Percentiles rank a stretch among this genome's conserved stretches.
Evolutionary conservation across 306 rosid genomes (phyloP).

Genomic region (Quercus glauca): DNA sequence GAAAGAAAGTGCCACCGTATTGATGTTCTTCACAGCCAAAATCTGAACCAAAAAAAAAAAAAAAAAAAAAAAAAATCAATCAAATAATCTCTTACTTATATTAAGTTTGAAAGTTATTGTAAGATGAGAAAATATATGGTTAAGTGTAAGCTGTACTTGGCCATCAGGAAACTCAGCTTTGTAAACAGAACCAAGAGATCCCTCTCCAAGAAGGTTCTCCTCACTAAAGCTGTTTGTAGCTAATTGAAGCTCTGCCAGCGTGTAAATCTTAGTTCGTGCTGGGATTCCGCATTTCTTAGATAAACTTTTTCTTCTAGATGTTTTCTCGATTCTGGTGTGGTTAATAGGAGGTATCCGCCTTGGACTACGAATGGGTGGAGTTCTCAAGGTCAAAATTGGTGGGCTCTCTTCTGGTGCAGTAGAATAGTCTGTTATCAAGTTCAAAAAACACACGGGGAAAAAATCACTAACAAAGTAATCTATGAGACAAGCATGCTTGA

Average conservation of each 20-base stretch:
- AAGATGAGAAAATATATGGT: background rate
- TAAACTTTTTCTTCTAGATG: conserved; percentile 55
- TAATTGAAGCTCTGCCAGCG: conserved; percentile 72
- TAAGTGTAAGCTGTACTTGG: conserved; percentile 43
- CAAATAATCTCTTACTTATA: conserved; percentile 9
- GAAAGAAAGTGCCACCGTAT: conserved; percentile 57
- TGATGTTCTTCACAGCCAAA: conserved; percentile 75
- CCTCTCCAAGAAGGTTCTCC: conserved; percentile 76
- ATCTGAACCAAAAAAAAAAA: conserved; percentile 34
- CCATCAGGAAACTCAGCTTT: conserved; percentile 82
- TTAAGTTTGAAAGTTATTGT: conserved; percentile 7
- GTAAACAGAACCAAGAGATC: conserved; percentile 88
- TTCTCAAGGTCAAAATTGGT: conserved; percentile 42
- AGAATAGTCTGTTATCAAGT: conserved; percentile 34
- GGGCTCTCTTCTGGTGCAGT: conserved; percentile 48
- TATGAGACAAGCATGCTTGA: conserved; percentile 2
- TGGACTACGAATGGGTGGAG: conserved; percentile 53
- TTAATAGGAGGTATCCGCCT: conserved; percentile 48
- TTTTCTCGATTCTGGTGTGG: conserved; percentile 48
- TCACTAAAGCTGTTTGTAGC: conserved; percentile 71
- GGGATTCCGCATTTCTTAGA: conserved; percentile 54
- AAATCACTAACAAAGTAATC: background rate
- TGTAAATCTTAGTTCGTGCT: conserved; percentile 55
- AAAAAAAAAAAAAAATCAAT: background rate
- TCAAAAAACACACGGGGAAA: background rate